Percentiles rank a stretch among this genome's conserved stretches.
These are phyloP conservation scores for Kwoniella mangroviensis DNA, from an alignment of 768 basidiomycete genomes.

Conservation along the genomic window DNA sequence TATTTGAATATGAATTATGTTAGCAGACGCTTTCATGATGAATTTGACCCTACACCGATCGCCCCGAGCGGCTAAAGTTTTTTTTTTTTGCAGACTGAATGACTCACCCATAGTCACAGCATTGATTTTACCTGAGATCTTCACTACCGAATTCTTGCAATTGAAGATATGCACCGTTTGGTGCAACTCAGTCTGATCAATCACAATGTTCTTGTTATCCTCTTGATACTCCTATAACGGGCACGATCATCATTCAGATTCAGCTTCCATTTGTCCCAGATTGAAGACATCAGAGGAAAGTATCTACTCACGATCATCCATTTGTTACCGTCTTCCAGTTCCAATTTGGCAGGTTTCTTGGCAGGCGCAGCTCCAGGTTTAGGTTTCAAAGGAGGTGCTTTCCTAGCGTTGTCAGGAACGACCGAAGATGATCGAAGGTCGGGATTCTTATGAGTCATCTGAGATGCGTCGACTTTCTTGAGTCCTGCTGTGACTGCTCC, in stretches of 20 bases:
- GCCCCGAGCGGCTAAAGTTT: not conserved
- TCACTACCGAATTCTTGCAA: constrained; percentile 81
- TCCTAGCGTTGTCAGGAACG: constrained; percentile 60
- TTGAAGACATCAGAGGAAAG: not conserved
- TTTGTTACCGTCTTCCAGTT: constrained; percentile 80
- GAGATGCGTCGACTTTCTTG: constrained; percentile 90
- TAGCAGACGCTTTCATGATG: not conserved
- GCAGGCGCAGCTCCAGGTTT: constrained; percentile 73
- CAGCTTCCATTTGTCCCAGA: too few species aligned
- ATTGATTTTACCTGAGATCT: constrained; percentile 92
- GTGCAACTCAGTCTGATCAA: constrained; percentile 75
- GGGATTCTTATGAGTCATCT: constrained; percentile 99
- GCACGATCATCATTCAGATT: not conserved
- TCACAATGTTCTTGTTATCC: constrained; percentile 67
- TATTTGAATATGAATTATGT: constrained; percentile 53
- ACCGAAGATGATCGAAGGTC: constrained; percentile 67
- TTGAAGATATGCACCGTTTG: constrained; percentile 88
- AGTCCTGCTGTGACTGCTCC: constrained; percentile 86
- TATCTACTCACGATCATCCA: constrained; percentile 76
- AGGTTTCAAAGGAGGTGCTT: constrained; percentile 62
- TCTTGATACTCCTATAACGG: constrained; percentile 83
- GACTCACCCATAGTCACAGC: constrained; percentile 82
- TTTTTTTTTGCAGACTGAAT: too few species aligned
- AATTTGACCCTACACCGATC: not conserved
- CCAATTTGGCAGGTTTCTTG: constrained; percentile 88